Evolutionary conservation across 176 grass and related monocot genomes (phyloP), one percentile per base, ranked within the genome.

Genomic region (Areca catechu): DNA sequence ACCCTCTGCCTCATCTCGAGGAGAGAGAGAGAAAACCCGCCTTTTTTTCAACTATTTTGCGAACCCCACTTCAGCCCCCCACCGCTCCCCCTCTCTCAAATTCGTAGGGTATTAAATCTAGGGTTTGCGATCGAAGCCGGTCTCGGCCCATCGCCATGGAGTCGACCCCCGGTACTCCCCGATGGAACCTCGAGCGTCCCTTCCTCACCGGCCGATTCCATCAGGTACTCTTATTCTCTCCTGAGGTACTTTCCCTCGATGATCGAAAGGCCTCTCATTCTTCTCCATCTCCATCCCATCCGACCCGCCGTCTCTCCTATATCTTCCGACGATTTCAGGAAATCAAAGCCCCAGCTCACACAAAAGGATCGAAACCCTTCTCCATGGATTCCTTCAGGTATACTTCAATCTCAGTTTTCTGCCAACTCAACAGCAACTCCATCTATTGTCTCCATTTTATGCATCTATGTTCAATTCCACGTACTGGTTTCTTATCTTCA

Each of bases 161-260:
- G 73, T 58, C 76, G 37, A 70, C 86, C 58, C 71, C 90, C 59
- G 70, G 70, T 50, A 84, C 82, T 51, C 90, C 85, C 51, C 83
- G 73, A 71, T 95, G 90, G 90, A 95, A 95, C 59, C 62, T 86
- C 19, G 90, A 95, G 50, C 82, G 90, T 7, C 90, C 90, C 19
- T 89, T 83, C 70, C 90, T 95, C 76, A 95, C 85, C 27, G 90
- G 90, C 17, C 82, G 82, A 16, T 95, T 95, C 75, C 79, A 89
- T 56, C 90, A 95, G 90, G 90, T 95, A 67, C 28, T 18, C 15
- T 7, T n/a, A 47, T 5, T 37, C 14, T 28, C 24, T 48, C 15
- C 51, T 16, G 43, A 22, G 49, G 5, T 10, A n/a, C 53, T 47
- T n/a, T 3, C 1, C 22, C 25, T 20, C 16, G 34, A 43, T 1